Conservation (phyloP, 495 filamentous ascomycete genomes). For the Neurospora sublineolata region DNA sequence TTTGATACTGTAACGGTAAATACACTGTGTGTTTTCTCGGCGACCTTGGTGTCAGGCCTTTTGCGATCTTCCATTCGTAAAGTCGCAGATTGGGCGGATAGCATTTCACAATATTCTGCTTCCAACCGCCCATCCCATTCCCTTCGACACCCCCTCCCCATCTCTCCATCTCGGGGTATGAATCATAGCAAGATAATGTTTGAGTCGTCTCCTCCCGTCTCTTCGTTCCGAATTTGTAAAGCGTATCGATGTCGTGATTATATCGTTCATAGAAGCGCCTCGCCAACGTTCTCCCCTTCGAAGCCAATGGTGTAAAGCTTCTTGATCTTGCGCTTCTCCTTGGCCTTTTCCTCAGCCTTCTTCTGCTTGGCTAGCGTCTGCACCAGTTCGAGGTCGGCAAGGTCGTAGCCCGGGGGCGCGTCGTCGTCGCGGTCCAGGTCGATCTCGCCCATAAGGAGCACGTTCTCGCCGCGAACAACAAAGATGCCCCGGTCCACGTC, state of each 20-base stretch:
- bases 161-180: neutral
- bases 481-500: constrained; percentile 75
- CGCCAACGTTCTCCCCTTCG: constrained; percentile 73
- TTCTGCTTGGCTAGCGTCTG: constrained; percentile 60
- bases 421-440: constrained; percentile 93
- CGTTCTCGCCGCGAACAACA: constrained; percentile 87
- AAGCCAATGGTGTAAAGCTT: constrained; percentile 70
- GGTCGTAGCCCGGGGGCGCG: constrained; percentile 55
- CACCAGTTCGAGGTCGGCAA: constrained; percentile 57
- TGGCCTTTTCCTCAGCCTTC: constrained; percentile 52
- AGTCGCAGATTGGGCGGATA: constrained; percentile 13
- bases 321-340: constrained; percentile 56
- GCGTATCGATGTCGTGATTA: neutral
- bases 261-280: constrained; percentile 51
- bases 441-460: constrained; percentile 84
- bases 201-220: constrained; percentile 1
- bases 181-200: neutral
- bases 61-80: neutral
- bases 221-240: neutral
- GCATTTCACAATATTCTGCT: constrained; percentile 78
- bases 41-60: neutral
- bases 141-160: neutral
- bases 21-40: neutral
- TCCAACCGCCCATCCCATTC: constrained; percentile 12
- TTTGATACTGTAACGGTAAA: neutral